Percentiles rank a stretch among this genome's conserved stretches.
Evolutionary conservation across 2,329 filamentous ascomycete species (phyloP).

Genomic region (Trichocomaceae sp.): DNA sequence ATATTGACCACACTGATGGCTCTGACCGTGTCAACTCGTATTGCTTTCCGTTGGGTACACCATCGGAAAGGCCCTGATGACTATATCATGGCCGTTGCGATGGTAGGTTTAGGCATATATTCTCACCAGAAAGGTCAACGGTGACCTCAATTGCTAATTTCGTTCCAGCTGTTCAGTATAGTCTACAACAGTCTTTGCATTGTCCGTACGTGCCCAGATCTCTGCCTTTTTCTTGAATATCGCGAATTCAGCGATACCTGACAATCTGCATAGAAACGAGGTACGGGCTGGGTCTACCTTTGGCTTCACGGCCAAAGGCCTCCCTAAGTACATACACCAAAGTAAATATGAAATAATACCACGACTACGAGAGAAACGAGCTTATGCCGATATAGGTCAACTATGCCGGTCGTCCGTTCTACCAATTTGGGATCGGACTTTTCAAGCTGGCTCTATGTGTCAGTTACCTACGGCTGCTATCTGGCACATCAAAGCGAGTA

Average conservation of each 20-base stretch:
- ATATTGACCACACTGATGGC: slow-evolving; percentile 41
- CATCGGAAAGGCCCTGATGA: slow-evolving; percentile 46
- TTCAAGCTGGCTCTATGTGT: slow-evolving; percentile 52
- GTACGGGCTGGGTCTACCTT: slow-evolving; percentile 48
- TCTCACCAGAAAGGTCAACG: slow-evolving; percentile 16
- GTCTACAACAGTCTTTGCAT: slow-evolving; percentile 48
- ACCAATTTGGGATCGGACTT: slow-evolving; percentile 50
- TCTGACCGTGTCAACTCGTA: slow-evolving; percentile 35
- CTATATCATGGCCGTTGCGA: slow-evolving; percentile 34
- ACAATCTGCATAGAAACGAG: slow-evolving; percentile 40
- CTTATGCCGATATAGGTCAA: slow-evolving; percentile 35
- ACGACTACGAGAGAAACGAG: neutral
- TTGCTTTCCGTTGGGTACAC: slow-evolving; percentile 39
- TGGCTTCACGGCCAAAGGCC: slow-evolving; percentile 39
- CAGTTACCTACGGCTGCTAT: slow-evolving; percentile 48
- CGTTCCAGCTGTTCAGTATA: slow-evolving; percentile 41
- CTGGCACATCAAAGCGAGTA: slow-evolving; percentile 40
- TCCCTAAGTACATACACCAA: slow-evolving; percentile 42
- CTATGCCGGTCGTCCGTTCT: slow-evolving; percentile 49
- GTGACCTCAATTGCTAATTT: neutral
- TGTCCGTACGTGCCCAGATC: slow-evolving; percentile 34
- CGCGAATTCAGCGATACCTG: neutral
- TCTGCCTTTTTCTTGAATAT: neutral
- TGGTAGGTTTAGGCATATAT: too few relatives aligned
- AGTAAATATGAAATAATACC: slow-evolving; percentile 15